phyloP scores from a whole-genome alignment of 2,329 filamentous ascomycete species.

The Fusarium nematophilum region DNA sequence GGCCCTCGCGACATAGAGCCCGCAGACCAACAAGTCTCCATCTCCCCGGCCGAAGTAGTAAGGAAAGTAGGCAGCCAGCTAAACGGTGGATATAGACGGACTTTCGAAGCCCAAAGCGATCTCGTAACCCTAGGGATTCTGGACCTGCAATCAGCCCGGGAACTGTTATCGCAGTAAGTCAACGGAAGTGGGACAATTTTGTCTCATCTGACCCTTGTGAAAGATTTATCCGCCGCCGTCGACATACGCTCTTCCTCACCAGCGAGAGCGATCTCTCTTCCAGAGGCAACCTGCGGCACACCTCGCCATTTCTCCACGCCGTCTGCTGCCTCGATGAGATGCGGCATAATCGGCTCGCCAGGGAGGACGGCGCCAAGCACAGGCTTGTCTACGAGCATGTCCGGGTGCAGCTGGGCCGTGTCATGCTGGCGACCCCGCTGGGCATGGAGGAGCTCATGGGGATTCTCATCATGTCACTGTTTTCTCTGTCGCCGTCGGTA shows the following conservation, averaged over 20 bases:
- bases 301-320: slow-evolving; percentile 54
- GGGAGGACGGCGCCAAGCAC: slow-evolving; percentile 39
- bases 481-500: slow-evolving; percentile 35
- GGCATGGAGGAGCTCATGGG: slow-evolving; percentile 55
- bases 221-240: slow-evolving; percentile 24
- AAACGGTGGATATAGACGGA: too few relatives aligned
- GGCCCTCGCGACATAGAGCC: too few relatives aligned
- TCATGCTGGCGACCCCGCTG: slow-evolving; percentile 53
- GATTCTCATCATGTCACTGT: slow-evolving; percentile 52
- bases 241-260: slow-evolving; percentile 23
- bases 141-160: slow-evolving; percentile 11
- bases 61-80: too few relatives aligned
- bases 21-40: too few relatives aligned
- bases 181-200: too few relatives aligned
- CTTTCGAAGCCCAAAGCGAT: too few relatives aligned
- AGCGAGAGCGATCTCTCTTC: slow-evolving; percentile 19
- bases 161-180: too few relatives aligned
- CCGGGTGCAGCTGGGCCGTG: slow-evolving; percentile 51
- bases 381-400: slow-evolving; percentile 55
- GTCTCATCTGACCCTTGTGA: slow-evolving; percentile 8
- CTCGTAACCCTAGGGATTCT: too few relatives aligned
- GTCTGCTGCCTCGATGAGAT: slow-evolving; percentile 55
- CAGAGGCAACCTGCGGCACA: slow-evolving; percentile 42
- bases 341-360: slow-evolving; percentile 39
- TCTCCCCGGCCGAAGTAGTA: too few relatives aligned